Percentiles rank a stretch among this genome's conserved stretches.
phyloP scores from a whole-genome alignment of 805 yeast species.

The Yarrowia alimentaria region DNA sequence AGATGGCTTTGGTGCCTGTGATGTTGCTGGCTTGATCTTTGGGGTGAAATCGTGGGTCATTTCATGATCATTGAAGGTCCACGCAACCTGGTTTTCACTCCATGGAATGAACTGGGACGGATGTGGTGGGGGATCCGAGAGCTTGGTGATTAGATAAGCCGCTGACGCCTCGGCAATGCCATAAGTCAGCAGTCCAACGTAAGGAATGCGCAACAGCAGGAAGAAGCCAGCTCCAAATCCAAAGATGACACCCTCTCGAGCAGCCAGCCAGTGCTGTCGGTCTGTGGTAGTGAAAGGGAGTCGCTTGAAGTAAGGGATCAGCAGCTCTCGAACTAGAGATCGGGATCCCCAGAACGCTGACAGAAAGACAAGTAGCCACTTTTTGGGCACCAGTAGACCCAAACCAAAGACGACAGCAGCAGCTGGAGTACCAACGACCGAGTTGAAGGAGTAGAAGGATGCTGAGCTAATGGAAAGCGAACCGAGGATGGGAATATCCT shows the following conservation, averaged over 20 bases:
- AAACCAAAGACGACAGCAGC: slow-evolving; percentile 43
- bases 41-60: slow-evolving; percentile 1
- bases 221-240: slow-evolving; percentile 56
- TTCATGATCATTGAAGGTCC: slow-evolving; percentile 35
- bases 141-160: slow-evolving; percentile 54
- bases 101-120: slow-evolving; percentile 34
- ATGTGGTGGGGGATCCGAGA: slow-evolving; percentile 49
- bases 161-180: slow-evolving; percentile 55
- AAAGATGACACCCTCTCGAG: slow-evolving; percentile 55
- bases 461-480: slow-evolving; percentile 44
- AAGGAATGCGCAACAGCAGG: slow-evolving; percentile 46
- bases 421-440: slow-evolving; percentile 48
- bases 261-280: slow-evolving; percentile 49
- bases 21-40: too few relatives aligned
- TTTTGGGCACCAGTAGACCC: slow-evolving; percentile 42
- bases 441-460: slow-evolving; percentile 47
- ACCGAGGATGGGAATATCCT: slow-evolving; percentile 47
- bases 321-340: slow-evolving; percentile 47
- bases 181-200: slow-evolving; percentile 49
- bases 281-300: slow-evolving; percentile 47
- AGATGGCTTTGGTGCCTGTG: too few relatives aligned
- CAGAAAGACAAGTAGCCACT: slow-evolving; percentile 42
- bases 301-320: slow-evolving; percentile 51
- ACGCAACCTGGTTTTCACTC: slow-evolving; percentile 38
- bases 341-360: slow-evolving; percentile 50